Evolutionary conservation across 176 grass and related monocot genomes (phyloP), one percentile per base, ranked within the genome.

Genomic region (Eleusine coracana): DNA sequence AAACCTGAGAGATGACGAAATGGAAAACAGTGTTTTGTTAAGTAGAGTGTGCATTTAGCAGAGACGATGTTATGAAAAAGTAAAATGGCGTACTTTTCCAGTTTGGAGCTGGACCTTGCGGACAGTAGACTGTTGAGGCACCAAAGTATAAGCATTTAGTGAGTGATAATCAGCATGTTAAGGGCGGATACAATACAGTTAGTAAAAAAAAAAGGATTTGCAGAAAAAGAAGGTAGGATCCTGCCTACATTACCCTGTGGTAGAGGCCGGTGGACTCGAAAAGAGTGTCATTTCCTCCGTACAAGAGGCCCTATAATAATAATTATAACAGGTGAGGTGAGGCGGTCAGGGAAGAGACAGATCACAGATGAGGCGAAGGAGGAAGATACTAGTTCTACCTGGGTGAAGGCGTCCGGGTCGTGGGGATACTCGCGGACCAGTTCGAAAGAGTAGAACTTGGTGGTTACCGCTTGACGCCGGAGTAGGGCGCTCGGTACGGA

Each of bases 181-280:
- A 2, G 75, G 0, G 51, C 3, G 18, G 63, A 44, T 59, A 42
- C 2, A 20, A 51, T 7, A 23, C 6, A 59, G 10, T 59, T 10
- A 10, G 56, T 0, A 20, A 4, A 23, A 11, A 14, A 3, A 16
- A 51, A 51, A 12, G 46, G 20, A 23, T n/a, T 56, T 56, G 52
- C 52, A 59, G 18, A 59, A 27, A 63, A 27, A 63, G 12, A 80
- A 55, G 61, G 41, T 49, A 54, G 28, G 36, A 41, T 25, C 58
- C 4, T 7, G 31, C 63, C 23, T 7, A 40, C 18, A 63, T 87
- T 90, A 94, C 95, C 90, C 84, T 88, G 49, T 75, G 16, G 70
- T 98, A 86, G 6, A 98, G 92, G 70, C 95, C 95, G 60, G 95
- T 98, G 6, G 95, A 98, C 84, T 98, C 95, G 60, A 88, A 90